Base-by-base conservation (phyloP, 345 rosid genomes). In the Mercurialis annua region DNA sequence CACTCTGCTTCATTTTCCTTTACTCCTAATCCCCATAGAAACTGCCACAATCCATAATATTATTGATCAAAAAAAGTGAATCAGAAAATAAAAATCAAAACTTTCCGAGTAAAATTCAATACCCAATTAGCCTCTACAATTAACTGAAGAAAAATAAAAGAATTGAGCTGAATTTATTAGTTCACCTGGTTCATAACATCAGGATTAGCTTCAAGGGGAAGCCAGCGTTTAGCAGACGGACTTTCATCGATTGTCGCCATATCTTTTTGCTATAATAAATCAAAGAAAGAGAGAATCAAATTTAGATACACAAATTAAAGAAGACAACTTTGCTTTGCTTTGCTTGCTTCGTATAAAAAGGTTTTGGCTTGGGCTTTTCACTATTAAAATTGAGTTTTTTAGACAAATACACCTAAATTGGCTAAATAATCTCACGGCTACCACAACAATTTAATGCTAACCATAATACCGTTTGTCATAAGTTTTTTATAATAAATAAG, bases 121-220 rank as follows among this genome's bases (percentile, higher is more conserved):
- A 40, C 44, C 44, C 44, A 11, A 0, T n/a, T n/a, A n/a, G n/a
- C n/a, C 42, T 43, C 23, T 11, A 2, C 10, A 44, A 24, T 30
- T 23, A 12, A n/a, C 23, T 2, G 6, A 15, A n/a, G 57, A 10
- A 4, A 60, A 8, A 20, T 2, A 18, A 57, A 34, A 33, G 31
- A 27, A 52, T 38, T 0, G 10, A 23, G 31, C 38, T 4, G 4
- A 24, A 27, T n/a, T n/a, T n/a, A n/a, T n/a, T n/a, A n/a, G 5
- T 48, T n/a, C 2, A 87, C 99, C 99, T 91, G 99, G 81, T 91
- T 91, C 92, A 94, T 91, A 53, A 94, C 87, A 18, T 91, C 92
- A 6, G 97, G 99, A 60, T 94, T 94, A 71, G 99, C 96, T 84
- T 94, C 99, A 43, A 94, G 92, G 73, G 97, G 99, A 82, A 94